Base-by-base conservation (phyloP, 768 basidiomycete species). In the Kwoniella pini region DNA sequence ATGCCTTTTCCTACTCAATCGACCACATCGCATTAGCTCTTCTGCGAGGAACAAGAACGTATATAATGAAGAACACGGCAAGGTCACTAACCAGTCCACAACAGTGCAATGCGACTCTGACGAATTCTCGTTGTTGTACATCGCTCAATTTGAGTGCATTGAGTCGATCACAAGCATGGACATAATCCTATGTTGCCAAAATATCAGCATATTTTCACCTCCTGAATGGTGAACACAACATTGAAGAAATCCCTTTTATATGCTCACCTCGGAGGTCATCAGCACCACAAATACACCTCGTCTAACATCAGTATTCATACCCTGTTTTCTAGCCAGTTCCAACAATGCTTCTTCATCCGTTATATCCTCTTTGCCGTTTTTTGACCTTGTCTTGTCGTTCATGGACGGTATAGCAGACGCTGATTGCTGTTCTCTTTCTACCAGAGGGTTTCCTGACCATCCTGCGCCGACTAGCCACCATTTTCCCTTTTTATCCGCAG, bases 391-490 rank as follows among this genome's bases (percentile, higher is more conserved):
- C 70, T 53, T 68, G 56, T 72, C 61, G 2, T 21, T 36, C 4
- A 22, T 15, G 5, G 57, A 48, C 9, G 33, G 17, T 15, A 26
- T 17, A 31, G 48, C 19, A 2, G 26, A 48, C 12, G 43, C 15
- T 63, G 48, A 31, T 75, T 51, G 75, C 69, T 40, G 58, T 57
- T 70, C 69, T 22, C 60, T 64, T 15, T 97, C 94, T 19, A 87
- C 82, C 3, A 97, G 83, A 7, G 96, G 94, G 70, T 97, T 87
- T 1, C 94, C 94, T 30, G 84, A 84, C 95, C 95, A 99, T 0
- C 90, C 95, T 1, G 95, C 91, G 17, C 95, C 96, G 33, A 97
- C 90, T 1, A 97, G 83, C 95, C 96, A 98, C 96, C 96, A 98
- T 80, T 96, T 96, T 4, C 94, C 96, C 73, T 87, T 89, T 11